phyloP scores from a whole-genome alignment of 495 filamentous ascomycete genomes.

The Penicillium odoratum region DNA sequence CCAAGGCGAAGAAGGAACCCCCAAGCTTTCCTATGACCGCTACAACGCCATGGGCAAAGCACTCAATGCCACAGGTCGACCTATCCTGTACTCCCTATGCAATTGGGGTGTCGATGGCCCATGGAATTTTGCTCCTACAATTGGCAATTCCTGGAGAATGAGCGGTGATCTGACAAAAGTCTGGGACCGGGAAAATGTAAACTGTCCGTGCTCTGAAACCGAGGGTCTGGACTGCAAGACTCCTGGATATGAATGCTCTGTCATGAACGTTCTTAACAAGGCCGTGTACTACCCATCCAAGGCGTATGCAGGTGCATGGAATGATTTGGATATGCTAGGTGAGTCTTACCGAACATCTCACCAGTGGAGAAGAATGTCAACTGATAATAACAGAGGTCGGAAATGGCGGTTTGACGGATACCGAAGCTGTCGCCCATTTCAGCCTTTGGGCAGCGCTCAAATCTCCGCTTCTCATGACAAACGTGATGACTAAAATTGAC shows the following conservation, averaged over 20 bases:
- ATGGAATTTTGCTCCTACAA: slow-evolving; percentile 57
- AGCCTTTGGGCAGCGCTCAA: slow-evolving; percentile 38
- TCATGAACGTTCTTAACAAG: slow-evolving; percentile 54
- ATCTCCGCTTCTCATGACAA: slow-evolving; percentile 38
- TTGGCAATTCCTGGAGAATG: slow-evolving; percentile 59
- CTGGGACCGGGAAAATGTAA: slow-evolving; percentile 28
- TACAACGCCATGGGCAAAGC: slow-evolving; percentile 64
- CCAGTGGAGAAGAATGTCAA: background rate
- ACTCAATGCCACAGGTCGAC: slow-evolving; percentile 52
- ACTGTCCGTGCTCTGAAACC: slow-evolving; percentile 40
- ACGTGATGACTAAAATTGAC: slow-evolving; percentile 30
- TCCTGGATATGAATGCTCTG: slow-evolving; percentile 56
- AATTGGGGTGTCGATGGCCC: slow-evolving; percentile 53
- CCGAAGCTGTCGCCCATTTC: slow-evolving; percentile 36
- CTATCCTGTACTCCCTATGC: slow-evolving; percentile 65
- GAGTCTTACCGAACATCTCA: background rate
- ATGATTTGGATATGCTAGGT: slow-evolving; percentile 56
- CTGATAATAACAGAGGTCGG: slow-evolving; percentile 56
- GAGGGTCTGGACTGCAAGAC: slow-evolving; percentile 44
- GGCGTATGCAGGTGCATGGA: slow-evolving; percentile 35
- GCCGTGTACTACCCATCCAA: slow-evolving; percentile 37
- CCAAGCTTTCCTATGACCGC: slow-evolving; percentile 46
- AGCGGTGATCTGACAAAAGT: slow-evolving; percentile 43
- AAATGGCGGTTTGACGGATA: slow-evolving; percentile 54
- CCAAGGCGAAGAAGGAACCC: slow-evolving; percentile 50